Evolutionary conservation across 1,139 yeast genomes (phyloP), one percentile per base, ranked within the genome.

Genomic region (Diutina ranongensis): DNA sequence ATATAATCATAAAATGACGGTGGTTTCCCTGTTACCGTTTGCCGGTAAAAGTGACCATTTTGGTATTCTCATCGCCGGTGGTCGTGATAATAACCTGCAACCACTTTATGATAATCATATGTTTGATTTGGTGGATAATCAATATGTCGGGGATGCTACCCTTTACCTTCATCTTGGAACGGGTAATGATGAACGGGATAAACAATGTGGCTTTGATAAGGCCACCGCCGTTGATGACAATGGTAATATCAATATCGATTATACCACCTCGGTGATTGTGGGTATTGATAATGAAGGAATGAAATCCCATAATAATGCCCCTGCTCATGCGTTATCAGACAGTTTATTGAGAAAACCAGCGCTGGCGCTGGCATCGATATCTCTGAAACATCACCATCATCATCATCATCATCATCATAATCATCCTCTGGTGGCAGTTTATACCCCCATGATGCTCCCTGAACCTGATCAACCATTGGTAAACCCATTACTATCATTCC

Each of bases 1-100:
- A 45, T 81, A 61, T 55, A 71, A 73, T 49, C 83, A 78, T 55
- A 65, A 74, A 35, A 60, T 78, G 62, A 65, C 76, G n/a, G 54
- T 68, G 2, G 56, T 76, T 9, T 62, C 68, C 45, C 65, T 67
- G 31, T 56, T 74, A 22, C 57, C 68, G 8, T 63, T 71, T 42
- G 63, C 63, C n/a, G 70, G 69, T 49, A 67, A 64, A 45, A 62
- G 63, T 4, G 69, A 65, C 47, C 83, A 77, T 53, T 70, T 66
- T 40, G 84, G 83, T 1, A 51, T 82, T 5, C 60, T 78, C 27
- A 67, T 80, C 10, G 68, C 76, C 1, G 92, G 89, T 15, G 92
- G 92, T 2, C 60, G 69, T 50, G 74, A 74, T 52, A 59, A 54
- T 15, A 50, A 67, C 45, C 73, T 77, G 40, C 57, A 62, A 5